Conservation (phyloP, 2,329 filamentous ascomycete genomes). For the Fusarium sp. region DNA sequence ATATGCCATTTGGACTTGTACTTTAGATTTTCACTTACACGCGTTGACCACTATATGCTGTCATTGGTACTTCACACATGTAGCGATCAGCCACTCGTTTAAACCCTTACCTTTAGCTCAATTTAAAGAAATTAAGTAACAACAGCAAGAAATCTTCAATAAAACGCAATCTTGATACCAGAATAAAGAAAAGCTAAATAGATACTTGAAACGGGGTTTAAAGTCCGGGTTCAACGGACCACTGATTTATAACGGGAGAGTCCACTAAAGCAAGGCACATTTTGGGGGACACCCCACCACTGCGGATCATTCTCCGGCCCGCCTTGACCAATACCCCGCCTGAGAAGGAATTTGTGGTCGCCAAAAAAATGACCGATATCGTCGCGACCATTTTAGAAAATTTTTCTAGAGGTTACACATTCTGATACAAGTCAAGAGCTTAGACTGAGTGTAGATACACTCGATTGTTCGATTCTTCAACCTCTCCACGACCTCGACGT, state of each 20-base stretch:
- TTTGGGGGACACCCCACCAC: constrained; percentile 5
- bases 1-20: neutral
- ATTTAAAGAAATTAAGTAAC: neutral
- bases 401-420: constrained; percentile 26
- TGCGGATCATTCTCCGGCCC: constrained; percentile 33
- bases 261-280: constrained; percentile 19
- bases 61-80: neutral
- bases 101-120: neutral
- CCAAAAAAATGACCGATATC: constrained; percentile 34
- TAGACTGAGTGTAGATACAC: constrained; percentile 18
- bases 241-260: neutral
- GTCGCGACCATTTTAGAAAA: constrained; percentile 28
- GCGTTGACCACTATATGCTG: neutral
- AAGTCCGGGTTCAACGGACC: neutral
- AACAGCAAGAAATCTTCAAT: neutral
- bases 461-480: constrained; percentile 6
- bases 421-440: constrained; percentile 12
- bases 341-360: constrained; percentile 23
- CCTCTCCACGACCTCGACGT: constrained; percentile 9
- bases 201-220: neutral
- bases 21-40: neutral
- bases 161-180: neutral
- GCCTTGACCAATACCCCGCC: constrained; percentile 28
- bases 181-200: neutral
- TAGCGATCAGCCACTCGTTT: neutral